Evolutionary conservation across 2,329 filamentous ascomycete species (phyloP).

Genomic region (Didymellaceae sp.): DNA sequence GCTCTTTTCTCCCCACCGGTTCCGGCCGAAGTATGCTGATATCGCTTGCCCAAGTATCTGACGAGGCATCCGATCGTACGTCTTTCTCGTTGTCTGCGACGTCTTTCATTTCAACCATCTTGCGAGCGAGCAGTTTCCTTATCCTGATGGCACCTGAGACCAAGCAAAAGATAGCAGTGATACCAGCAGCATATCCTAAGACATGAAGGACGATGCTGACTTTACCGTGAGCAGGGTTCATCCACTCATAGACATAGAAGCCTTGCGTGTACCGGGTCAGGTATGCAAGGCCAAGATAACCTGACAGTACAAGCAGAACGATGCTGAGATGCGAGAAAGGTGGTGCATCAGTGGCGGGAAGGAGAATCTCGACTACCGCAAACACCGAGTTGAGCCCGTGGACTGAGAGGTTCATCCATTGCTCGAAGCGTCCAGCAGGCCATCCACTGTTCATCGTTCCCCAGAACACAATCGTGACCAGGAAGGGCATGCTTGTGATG

Average conservation of each 20-base stretch:
- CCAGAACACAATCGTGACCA: constrained; percentile 52
- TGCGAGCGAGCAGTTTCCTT: constrained; percentile 21
- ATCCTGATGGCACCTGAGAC: constrained; percentile 22
- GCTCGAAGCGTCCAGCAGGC: constrained; percentile 41
- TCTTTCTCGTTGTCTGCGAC: constrained; percentile 18
- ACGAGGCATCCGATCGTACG: constrained; percentile 18
- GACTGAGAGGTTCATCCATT: constrained; percentile 69
- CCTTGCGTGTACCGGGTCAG: constrained; percentile 70
- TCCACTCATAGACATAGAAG: constrained; percentile 74
- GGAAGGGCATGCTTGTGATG: constrained; percentile 47
- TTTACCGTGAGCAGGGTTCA: constrained; percentile 36
- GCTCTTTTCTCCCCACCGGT: constrained; percentile 1
- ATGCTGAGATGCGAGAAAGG: constrained; percentile 69
- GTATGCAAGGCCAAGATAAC: constrained; percentile 76
- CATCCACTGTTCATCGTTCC: constrained; percentile 52
- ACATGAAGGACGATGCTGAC: constrained; percentile 32
- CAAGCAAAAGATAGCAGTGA: constrained; percentile 28
- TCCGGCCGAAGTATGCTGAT: constrained; percentile 15
- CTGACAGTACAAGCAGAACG: constrained; percentile 69
- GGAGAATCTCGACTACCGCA: constrained; percentile 73
- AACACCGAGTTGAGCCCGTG: constrained; percentile 77
- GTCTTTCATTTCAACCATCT: constrained; percentile 6
- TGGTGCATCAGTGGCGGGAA: constrained; percentile 67
- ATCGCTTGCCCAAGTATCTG: constrained; percentile 22
- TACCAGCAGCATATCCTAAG: constrained; percentile 29